phyloP scores from a whole-genome alignment of 108 stramenopile species.

The Skeletonema grethae region DNA sequence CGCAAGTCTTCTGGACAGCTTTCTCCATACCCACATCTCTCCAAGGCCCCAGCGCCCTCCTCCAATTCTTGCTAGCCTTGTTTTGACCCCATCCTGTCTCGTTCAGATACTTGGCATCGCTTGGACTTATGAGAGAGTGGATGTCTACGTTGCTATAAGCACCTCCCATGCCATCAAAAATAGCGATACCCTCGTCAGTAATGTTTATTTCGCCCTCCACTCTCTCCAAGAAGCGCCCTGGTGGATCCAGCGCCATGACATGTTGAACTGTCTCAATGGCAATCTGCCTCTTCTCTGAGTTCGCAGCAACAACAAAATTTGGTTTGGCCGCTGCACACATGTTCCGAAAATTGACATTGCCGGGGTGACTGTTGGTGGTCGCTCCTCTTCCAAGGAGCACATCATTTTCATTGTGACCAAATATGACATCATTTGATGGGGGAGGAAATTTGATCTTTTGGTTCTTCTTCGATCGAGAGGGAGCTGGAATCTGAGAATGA shows the following conservation, averaged over 20 bases:
- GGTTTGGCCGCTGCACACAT: slow-evolving; percentile 65
- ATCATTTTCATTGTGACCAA: slow-evolving; percentile 45
- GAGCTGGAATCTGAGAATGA: background rate
- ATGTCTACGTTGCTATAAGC: slow-evolving; percentile 9
- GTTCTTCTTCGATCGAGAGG: background rate
- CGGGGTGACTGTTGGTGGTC: slow-evolving; percentile 69
- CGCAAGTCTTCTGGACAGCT: slow-evolving; percentile 71
- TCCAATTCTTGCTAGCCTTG: slow-evolving; percentile 20
- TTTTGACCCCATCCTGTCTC: slow-evolving; percentile 6
- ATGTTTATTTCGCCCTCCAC: slow-evolving; percentile 4
- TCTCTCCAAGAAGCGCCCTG: slow-evolving; percentile 63
- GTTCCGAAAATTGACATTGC: slow-evolving; percentile 65
- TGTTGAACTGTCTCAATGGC: slow-evolving; percentile 60
- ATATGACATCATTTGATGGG: slow-evolving; percentile 16
- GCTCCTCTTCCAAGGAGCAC: slow-evolving; percentile 72
- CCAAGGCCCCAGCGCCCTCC: slow-evolving; percentile 58
- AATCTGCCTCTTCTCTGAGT: slow-evolving; percentile 63
- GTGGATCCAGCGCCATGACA: slow-evolving; percentile 26
- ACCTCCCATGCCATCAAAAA: slow-evolving; percentile 4
- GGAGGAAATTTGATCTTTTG: slow-evolving; percentile 18
- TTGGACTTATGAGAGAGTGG: slow-evolving; percentile 4
- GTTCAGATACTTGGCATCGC: slow-evolving; percentile 9
- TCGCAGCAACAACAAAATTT: slow-evolving; percentile 66
- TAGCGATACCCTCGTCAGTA: background rate
- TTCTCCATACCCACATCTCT: slow-evolving; percentile 63